Evolutionary conservation across 169 alveolate genomes (phyloP).

Genomic region (Plasmodium fragile): DNA sequence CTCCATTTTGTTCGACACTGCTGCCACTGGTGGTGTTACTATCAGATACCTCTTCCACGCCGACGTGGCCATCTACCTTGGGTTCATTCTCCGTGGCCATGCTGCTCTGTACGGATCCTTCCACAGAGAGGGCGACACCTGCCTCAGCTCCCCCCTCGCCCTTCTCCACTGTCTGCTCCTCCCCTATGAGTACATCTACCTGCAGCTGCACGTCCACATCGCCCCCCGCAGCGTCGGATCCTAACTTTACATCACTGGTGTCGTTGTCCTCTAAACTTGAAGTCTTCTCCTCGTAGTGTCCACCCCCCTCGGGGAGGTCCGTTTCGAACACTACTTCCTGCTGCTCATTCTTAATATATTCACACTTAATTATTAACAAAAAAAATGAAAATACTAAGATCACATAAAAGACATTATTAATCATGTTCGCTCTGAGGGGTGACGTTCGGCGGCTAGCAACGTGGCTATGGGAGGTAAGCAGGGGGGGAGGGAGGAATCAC

Average conservation of each 20-base stretch:
- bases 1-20: no score
- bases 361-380: conserved; percentile 60
- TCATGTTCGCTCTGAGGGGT: conserved; percentile 44
- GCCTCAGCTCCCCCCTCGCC: neutral
- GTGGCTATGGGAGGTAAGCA: neutral
- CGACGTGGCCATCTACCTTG: no score
- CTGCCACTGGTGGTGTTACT: no score
- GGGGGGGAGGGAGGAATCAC: neutral
- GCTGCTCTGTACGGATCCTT: neutral
- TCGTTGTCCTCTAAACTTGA: neutral
- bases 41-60: no score
- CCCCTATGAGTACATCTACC: neutral
- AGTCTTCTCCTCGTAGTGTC: neutral
- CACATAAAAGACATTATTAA: conserved; percentile 71
- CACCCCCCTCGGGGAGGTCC: neutral
- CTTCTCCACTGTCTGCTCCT: neutral
- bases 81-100: neutral
- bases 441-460: neutral
- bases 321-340: neutral
- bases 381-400: conserved; percentile 46
- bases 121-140: neutral
- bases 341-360: conserved; percentile 27
- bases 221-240: neutral
- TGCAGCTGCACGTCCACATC: neutral
- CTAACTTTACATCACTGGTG: neutral